phyloP scores from a whole-genome alignment of 2,329 filamentous ascomycete species.

The Colletotrichum zoysiae region DNA sequence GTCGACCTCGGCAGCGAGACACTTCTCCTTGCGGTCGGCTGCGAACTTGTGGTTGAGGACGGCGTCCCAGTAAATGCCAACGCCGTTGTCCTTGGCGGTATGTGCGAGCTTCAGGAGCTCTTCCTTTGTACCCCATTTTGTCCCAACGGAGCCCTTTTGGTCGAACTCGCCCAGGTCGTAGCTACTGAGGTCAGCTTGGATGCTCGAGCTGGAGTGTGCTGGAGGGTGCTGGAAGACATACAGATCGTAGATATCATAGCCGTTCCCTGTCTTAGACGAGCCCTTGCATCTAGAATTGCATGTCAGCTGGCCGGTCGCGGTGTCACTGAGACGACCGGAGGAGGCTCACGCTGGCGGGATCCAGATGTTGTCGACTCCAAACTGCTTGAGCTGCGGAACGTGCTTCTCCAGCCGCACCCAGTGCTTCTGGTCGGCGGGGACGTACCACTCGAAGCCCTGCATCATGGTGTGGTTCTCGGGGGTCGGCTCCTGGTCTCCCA shows the following conservation, averaged over 20 bases:
- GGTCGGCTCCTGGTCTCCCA: slow-evolving; percentile 44
- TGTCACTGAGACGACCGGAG: no score
- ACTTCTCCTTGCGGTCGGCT: slow-evolving; percentile 75
- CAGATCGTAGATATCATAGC: slow-evolving; percentile 78
- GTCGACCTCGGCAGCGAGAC: slow-evolving; percentile 74
- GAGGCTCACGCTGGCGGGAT: slow-evolving; percentile 69
- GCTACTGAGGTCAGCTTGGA: slow-evolving; percentile 30
- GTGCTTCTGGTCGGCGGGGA: slow-evolving; percentile 72
- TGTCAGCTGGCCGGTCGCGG: not conserved
- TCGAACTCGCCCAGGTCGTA: slow-evolving; percentile 80
- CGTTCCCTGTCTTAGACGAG: slow-evolving; percentile 72
- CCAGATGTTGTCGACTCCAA: slow-evolving; percentile 76
- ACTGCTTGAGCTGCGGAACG: slow-evolving; percentile 68
- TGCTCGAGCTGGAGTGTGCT: not conserved
- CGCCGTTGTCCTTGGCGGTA: slow-evolving; percentile 65
- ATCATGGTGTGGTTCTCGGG: slow-evolving; percentile 70
- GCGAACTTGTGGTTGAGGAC: slow-evolving; percentile 83
- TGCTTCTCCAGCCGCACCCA: slow-evolving; percentile 71
- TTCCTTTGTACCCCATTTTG: slow-evolving; percentile 78
- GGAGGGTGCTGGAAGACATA: slow-evolving; percentile 45
- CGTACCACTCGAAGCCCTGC: slow-evolving; percentile 82
- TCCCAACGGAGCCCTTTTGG: slow-evolving; percentile 73
- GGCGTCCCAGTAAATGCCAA: slow-evolving; percentile 78
- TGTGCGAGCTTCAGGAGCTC: slow-evolving; percentile 69
- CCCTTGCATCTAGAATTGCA: slow-evolving; percentile 67